These are phyloP conservation scores for Annulohypoxylon maeteangense DNA, from an alignment of 495 filamentous ascomycete genomes.

Conservation along the genomic window DNA sequence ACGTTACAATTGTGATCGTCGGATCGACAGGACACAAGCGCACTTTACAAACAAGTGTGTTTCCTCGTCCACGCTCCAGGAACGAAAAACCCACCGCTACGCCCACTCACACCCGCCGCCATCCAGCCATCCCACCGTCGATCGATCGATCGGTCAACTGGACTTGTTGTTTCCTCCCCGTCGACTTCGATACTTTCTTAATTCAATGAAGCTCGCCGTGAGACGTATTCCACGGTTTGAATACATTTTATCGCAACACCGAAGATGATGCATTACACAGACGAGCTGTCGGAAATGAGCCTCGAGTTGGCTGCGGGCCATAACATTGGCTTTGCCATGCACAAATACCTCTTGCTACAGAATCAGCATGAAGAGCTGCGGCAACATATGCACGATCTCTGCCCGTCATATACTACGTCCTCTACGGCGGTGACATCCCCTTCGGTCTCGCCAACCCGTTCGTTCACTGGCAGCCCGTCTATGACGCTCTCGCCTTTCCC, in stretches of 20 bases:
- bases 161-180: neutral
- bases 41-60: conserved; percentile 26
- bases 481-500: conserved; percentile 36
- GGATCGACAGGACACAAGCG: conserved; percentile 41
- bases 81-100: conserved; percentile 24
- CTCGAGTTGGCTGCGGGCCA: conserved; percentile 33
- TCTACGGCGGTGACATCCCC: conserved; percentile 49
- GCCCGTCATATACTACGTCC: conserved; percentile 48
- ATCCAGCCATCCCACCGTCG: conserved; percentile 18
- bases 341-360: conserved; percentile 66
- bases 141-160: conserved; percentile 28
- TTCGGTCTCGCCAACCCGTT: conserved; percentile 50
- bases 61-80: conserved; percentile 27
- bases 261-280: conserved; percentile 32
- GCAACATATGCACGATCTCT: conserved; percentile 61
- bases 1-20: conserved; percentile 46
- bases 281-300: conserved; percentile 27
- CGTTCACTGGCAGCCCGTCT: conserved; percentile 35
- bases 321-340: conserved; percentile 61
- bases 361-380: conserved; percentile 65
- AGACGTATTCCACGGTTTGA: conserved; percentile 25
- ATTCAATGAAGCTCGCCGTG: conserved; percentile 41
- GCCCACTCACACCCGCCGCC: conserved; percentile 35
- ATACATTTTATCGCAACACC: conserved; percentile 18
- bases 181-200: conserved; percentile 3